phyloP scores from a whole-genome alignment of 495 filamentous ascomycete species.

The Neurospora cerealis region DNA sequence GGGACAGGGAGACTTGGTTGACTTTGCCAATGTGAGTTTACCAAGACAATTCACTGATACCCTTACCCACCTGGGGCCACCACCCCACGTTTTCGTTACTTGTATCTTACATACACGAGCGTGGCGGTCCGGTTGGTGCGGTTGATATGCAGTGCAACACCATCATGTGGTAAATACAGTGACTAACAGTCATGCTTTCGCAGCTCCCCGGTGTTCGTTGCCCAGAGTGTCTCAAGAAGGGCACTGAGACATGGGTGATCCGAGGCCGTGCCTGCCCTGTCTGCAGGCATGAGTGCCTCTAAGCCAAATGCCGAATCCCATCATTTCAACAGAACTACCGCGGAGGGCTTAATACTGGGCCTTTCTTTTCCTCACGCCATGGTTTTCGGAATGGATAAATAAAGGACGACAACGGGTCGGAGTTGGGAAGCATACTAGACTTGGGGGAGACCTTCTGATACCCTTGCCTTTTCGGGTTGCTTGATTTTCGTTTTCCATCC shows the following conservation, averaged over 20 bases:
- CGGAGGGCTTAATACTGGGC: background rate
- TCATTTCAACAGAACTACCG: background rate
- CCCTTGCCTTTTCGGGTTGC: background rate
- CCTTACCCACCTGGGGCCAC: background rate
- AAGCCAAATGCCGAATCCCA: background rate
- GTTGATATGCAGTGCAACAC: background rate
- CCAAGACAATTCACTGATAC: background rate
- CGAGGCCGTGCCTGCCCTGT: conserved; percentile 24
- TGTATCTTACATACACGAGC: background rate
- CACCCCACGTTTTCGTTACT: background rate
- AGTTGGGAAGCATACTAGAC: background rate
- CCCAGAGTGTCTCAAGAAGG: conserved; percentile 27
- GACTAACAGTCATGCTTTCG: background rate
- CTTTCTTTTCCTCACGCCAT: background rate
- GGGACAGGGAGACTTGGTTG: background rate
- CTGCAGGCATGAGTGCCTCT: conserved; percentile 23
- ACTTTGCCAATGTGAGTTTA: background rate
- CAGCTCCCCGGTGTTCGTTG: conserved; percentile 24
- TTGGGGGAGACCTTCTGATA: background rate
- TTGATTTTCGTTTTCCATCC: background rate
- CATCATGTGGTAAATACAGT: conserved; percentile 8
- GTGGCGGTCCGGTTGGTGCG: background rate
- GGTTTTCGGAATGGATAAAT: background rate
- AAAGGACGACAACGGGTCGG: background rate
- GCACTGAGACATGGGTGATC: conserved; percentile 33